Conservation (phyloP, 108 stramenopile species). For the Cyclotella choctawhatcheeana region DNA sequence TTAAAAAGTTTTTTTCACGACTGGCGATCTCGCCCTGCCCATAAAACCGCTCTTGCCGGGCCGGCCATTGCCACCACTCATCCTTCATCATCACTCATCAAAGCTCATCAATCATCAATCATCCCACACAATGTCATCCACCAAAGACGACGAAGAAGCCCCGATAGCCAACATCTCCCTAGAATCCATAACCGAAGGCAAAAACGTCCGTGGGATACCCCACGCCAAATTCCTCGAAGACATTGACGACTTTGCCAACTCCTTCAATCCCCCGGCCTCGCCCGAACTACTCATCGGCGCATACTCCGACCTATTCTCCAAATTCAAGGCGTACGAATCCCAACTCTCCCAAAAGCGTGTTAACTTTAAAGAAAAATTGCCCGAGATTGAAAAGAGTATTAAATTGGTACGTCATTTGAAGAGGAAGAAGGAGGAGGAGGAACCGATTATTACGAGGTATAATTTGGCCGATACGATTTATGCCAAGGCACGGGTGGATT, state of each 20-base stretch:
- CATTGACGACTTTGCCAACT: conserved; percentile 76
- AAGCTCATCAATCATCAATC: background rate
- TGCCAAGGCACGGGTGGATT: conserved; percentile 92
- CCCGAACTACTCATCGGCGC: conserved; percentile 91
- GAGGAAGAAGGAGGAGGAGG: conserved; percentile 64
- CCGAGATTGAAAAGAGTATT: conserved; percentile 90
- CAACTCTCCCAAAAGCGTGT: conserved; percentile 73
- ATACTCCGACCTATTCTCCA: conserved; percentile 81
- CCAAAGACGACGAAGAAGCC: background rate
- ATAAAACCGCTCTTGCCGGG: no score
- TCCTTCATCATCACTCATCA: no score
- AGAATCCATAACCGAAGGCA: conserved; percentile 79
- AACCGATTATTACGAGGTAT: conserved; percentile 81
- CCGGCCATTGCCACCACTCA: no score
- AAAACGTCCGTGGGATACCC: conserved; percentile 81
- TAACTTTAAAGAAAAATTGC: conserved; percentile 71
- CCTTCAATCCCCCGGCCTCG: conserved; percentile 80
- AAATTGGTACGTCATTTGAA: conserved; percentile 72
- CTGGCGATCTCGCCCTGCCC: no score
- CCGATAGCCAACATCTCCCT: conserved; percentile 60
- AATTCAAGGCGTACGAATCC: conserved; percentile 86
- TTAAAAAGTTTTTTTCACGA: no score
- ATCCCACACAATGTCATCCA: conserved; percentile 3
- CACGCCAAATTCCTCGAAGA: conserved; percentile 87
- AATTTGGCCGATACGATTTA: conserved; percentile 96